Percentiles rank a stretch among this genome's conserved stretches.
Conservation (phyloP, 1,139 yeast species). For the Entelexis paramagnoliae region DNA sequence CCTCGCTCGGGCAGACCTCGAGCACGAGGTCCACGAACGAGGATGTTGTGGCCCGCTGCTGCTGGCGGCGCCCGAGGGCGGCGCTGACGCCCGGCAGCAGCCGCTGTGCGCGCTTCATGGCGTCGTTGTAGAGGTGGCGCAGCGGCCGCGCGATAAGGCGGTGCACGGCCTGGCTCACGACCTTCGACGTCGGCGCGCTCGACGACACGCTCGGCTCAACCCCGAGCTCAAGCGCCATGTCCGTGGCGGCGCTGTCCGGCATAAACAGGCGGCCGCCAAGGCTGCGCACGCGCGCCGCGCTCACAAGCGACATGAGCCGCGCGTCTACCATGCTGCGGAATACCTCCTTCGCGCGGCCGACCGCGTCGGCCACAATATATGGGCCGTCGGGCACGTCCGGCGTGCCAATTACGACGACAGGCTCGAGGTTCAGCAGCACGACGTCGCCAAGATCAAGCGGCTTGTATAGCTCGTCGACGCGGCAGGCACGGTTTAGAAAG, state of each 20-base stretch:
- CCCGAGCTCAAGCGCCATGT: conserved; percentile 7
- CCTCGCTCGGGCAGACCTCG: neutral
- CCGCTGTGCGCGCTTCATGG: neutral
- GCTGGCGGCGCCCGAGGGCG: neutral
- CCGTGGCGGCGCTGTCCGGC: conserved; percentile 5
- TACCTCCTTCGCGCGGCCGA: conserved; percentile 11
- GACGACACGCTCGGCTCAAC: conserved; percentile 4
- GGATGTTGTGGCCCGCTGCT: neutral
- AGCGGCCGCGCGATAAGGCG: conserved; percentile 11
- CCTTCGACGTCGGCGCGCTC: conserved; percentile 4
- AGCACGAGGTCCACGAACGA: neutral
- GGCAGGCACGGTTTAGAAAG: neutral
- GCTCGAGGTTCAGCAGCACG: conserved; percentile 15
- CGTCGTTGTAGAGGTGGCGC: conserved; percentile 1
- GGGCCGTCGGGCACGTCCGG: conserved; percentile 10
- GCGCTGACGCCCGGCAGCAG: neutral
- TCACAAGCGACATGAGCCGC: conserved; percentile 10
- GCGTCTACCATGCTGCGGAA: conserved; percentile 11
- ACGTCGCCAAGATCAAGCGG: conserved; percentile 17
- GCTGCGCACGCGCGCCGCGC: neutral
- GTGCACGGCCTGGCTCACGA: conserved; percentile 13
- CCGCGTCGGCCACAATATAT: conserved; percentile 14
- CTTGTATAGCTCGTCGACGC: neutral
- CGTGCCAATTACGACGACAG: conserved; percentile 14
- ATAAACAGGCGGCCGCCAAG: neutral